Conservation (phyloP, 1,284 basidiomycete species). For the Trichosporon sp. region DNA sequence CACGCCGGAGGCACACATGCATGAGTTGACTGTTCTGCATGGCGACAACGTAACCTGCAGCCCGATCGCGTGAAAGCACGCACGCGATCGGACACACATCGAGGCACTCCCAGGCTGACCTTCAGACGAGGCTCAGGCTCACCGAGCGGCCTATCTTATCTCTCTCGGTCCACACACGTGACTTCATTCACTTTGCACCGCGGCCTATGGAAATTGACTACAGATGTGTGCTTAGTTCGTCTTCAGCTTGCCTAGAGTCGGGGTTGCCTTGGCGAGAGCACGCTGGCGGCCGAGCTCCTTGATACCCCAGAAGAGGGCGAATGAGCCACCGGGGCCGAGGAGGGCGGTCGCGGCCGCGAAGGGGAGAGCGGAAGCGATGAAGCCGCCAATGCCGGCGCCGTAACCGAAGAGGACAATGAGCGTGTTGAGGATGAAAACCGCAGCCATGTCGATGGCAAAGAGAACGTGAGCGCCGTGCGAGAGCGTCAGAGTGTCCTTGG, state of each 20-base stretch:
- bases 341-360: background rate
- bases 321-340: conserved; percentile 27
- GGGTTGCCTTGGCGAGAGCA: conserved; percentile 5
- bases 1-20: background rate
- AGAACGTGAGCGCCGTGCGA: conserved; percentile 24
- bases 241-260: background rate
- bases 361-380: conserved; percentile 5
- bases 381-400: background rate
- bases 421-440: background rate
- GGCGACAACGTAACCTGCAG: background rate
- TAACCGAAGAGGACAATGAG: background rate
- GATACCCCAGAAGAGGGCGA: conserved; percentile 27
- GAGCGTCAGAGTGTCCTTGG: background rate
- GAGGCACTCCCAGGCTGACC: background rate
- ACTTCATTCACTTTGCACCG: background rate
- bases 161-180: background rate
- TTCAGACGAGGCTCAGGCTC: background rate
- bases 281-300: conserved; percentile 9
- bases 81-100: background rate
- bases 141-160: background rate
- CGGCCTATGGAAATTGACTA: background rate
- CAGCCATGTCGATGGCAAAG: conserved; percentile 25
- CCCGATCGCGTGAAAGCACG: no score
- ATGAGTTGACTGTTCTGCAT: background rate
- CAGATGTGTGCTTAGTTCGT: background rate